phyloP scores from a whole-genome alignment of 352 stramenopile genomes.

The Blastocystis sp. region DNA sequence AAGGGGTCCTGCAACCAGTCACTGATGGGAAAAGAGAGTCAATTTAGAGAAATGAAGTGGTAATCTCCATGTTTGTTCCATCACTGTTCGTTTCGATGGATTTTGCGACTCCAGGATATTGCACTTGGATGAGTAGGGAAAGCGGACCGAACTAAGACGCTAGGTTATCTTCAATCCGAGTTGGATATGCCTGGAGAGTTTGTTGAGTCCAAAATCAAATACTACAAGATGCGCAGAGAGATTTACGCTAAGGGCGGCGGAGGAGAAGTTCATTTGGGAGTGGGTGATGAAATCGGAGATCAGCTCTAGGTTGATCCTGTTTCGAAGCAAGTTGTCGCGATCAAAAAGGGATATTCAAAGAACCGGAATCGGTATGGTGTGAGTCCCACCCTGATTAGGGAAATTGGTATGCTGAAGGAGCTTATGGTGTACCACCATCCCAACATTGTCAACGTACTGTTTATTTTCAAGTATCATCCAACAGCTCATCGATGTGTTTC shows the following conservation, averaged over 20 bases:
- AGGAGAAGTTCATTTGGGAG: conserved; percentile 39
- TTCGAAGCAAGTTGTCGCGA: background rate
- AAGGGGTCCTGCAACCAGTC: conserved; percentile 8
- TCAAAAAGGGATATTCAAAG: conserved; percentile 48
- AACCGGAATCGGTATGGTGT: conserved; percentile 9
- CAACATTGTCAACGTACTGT: conserved; percentile 7
- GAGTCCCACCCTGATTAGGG: conserved; percentile 16
- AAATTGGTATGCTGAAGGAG: conserved; percentile 29
- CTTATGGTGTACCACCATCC: conserved; percentile 21
- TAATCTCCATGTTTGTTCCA: background rate
- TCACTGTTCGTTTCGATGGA: conserved; percentile 19
- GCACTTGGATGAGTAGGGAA: conserved; percentile 14
- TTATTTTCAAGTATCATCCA: background rate
- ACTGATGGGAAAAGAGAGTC: background rate
- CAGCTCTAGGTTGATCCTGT: conserved; percentile 21
- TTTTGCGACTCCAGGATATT: conserved; percentile 52
- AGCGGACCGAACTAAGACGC: background rate
- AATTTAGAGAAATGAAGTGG: background rate
- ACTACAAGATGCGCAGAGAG: conserved; percentile 55
- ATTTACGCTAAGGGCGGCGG: conserved; percentile 34
- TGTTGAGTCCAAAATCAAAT: conserved; percentile 52
- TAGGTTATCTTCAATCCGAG: conserved; percentile 52
- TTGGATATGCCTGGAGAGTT: conserved; percentile 55
- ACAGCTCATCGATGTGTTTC: conserved; percentile 51
- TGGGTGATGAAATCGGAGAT: background rate